Base-by-base conservation (phyloP, 371 early-diverging fungal species). In the Scutellospora calospora region DNA sequence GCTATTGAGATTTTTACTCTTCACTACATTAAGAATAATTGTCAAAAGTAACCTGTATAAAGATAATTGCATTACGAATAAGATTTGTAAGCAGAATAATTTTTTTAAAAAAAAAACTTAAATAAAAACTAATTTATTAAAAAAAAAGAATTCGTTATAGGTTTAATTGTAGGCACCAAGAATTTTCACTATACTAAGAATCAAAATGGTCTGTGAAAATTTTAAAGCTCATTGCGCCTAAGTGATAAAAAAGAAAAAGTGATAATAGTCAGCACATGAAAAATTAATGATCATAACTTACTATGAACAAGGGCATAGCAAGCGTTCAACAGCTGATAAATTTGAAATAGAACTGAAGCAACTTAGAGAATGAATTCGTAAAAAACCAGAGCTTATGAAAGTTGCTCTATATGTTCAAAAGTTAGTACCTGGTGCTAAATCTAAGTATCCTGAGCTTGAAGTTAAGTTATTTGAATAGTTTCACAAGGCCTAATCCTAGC, bases 361-460 rank as follows among this genome's bases (percentile, higher is more conserved):
- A 68, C 22, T 59, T 59, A 9, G 60, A 25, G 60, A 59, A 0
- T 59, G 22, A n/a, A 25, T 59, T 8, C 16, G 5, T 25, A 59
- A 25, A 25, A 59, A 59, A 27, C 25, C n/a, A 12, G 25, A 59
- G 8, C 60, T 59, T 27, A 59, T 59, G 29, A 59, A 27, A 27
- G 60, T 59, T 25, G 3, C 60, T 22, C 29, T 22, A 1, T 27
- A 59, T 59, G 1, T 27, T 59, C 60, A 59, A 59, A 59, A 59
- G 27, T 27, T 59, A 25, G 59, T 6, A 9, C 3, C 9, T 25
- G 72, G 49, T 33, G 52, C 51, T 20, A 1, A 29, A 12, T 12
- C 72, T 20, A 72, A 51, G 29, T 51, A 51, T 29, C 72, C 35
- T 25, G 45, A 72, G 52, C 72, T 72, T 27, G 52, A 72, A 51